Evolutionary conservation across 2,329 filamentous ascomycete genomes (phyloP).

Genomic region (Pyricularia grisea): DNA sequence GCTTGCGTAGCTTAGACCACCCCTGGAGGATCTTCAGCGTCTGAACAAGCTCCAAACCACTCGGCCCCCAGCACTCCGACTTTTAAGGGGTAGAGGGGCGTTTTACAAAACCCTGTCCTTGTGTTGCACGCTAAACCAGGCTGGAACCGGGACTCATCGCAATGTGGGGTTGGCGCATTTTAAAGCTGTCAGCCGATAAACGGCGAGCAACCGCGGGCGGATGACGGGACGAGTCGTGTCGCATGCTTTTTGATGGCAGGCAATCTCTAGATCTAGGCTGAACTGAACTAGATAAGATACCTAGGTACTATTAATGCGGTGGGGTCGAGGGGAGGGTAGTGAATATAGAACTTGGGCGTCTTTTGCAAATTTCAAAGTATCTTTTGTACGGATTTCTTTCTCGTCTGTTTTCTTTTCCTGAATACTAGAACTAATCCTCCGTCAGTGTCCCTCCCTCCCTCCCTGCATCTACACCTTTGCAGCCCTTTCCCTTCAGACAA

Average conservation of each 20-base stretch:
- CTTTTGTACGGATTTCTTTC: background rate
- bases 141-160: too few relatives aligned
- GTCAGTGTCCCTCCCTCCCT: too few relatives aligned
- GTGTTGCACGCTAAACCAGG: background rate
- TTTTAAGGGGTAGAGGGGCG: background rate
- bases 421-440: background rate
- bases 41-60: background rate
- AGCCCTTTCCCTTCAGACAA: too few relatives aligned
- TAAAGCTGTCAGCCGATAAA: background rate
- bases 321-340: background rate
- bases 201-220: background rate
- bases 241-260: background rate
- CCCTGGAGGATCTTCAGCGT: background rate
- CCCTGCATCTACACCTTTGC: background rate
- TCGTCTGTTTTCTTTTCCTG: background rate
- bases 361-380: background rate
- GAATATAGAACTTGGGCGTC: background rate
- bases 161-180: background rate
- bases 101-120: background rate
- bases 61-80: background rate
- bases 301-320: background rate
- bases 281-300: background rate
- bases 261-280: background rate
- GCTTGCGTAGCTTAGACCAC: background rate
- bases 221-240: background rate